Evolutionary conservation across 371 early-diverging fungal species (phyloP), one percentile per base, ranked within the genome.

Genomic region (Mortierella sp.): DNA sequence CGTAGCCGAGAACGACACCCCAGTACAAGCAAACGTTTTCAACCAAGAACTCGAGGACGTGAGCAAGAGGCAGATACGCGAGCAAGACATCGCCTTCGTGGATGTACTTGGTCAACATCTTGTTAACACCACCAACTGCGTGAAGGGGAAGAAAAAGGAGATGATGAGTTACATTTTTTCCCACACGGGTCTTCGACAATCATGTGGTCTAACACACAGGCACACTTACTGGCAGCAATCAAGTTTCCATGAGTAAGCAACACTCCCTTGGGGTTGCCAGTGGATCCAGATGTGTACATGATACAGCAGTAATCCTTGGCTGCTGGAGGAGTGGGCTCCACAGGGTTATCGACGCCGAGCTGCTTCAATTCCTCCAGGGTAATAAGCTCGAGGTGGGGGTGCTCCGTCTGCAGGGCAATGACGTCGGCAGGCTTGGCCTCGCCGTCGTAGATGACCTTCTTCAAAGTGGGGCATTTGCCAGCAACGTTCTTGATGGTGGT

Each of bases 221-320:
- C 19, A 19, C 26, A 79, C 81, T 81, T 84, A 86, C 88, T 80
- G 60, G 87, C 84, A 60, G 86, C 89, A 56, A 97, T 86, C 68
- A 99, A 81, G 73, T 95, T 95, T 53, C 83, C 84, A 80, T 97
- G 96, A n/a, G 91, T 86, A 23, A 96, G 72, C 73, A 93, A 80
- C 7, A 95, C 94, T 64, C 96, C 97, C 82, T 96, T 97, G 43
- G 96, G 93, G 57, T 82, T 85, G 38, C 99, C 99, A 7, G 95
- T 94, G 2, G 94, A 93, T 48, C 98, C 99, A 43, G 95, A 95
- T 24, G 99, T 97, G 81, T 98, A 99, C 88, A 96, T 95, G 79
- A 99, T 93, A 81, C 96, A 90, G 70, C 95, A 94, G 49, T 91
- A 67, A 68, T 94, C 94, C 52, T 94, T 90, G 30, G 87, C 82